Base-by-base conservation (phyloP, 306 rosid genomes). In the Quercus dentata region DNA sequence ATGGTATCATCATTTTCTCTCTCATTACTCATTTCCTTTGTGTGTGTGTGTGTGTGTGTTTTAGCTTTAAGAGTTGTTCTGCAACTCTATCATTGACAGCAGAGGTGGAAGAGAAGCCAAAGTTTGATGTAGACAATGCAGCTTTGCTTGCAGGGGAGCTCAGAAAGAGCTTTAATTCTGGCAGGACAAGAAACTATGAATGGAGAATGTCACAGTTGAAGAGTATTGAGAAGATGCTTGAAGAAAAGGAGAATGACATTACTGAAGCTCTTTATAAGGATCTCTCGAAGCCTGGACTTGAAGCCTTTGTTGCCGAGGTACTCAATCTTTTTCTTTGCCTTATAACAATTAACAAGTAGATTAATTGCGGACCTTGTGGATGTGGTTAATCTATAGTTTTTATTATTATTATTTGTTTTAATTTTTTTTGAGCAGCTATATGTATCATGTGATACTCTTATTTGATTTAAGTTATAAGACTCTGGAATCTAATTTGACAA, bases 251-350 rank as follows among this genome's bases (percentile, higher is more conserved):
- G 83, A 82, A 83, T 64, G 91, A 90, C 65, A 91, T 93, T 64
- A 7, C 18, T 59, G 80, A 81, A 33, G 98, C 98, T 12, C 92
- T 93, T 56, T n/a, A 83, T 21, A 77, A 86, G 52, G 98, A 93
- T 82, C 88, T 93, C 65, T 85, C 89, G 14, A 93, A 93, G 86
- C 97, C 97, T 80, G 81, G 30, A 73, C 7, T 84, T 1, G 97
- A 93, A 86, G 78, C 93, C 30, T 90, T 79, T 80, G 74, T 91
- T 73, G 0, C 98, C n/a, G 98, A 93, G 97, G 97, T 93, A 67
- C 46, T 46, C 64, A n/a, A 28, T 75, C 75, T 41, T 54, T n/a
- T 31, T 10, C 17, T 62, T 46, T 51, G 15, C 6, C 71, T 19
- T 21, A 64, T 44, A 17, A 15, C 12, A 30, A 19, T 83, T 54